Evolutionary conservation across 176 grass and related monocot genomes (phyloP).

Genomic region (Tuctoria greenei): DNA sequence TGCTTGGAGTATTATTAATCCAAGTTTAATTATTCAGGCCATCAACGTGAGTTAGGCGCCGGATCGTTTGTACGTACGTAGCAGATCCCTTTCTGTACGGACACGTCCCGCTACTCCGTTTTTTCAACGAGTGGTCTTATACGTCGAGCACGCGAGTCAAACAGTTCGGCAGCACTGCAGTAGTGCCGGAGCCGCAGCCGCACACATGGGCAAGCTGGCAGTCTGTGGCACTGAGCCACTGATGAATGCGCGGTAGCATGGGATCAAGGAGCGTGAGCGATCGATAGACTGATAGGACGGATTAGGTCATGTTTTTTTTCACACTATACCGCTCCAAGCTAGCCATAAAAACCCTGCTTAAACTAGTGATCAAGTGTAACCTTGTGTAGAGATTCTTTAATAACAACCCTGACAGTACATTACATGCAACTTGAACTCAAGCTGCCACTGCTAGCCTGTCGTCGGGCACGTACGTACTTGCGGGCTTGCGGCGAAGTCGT

Average conservation of each 20-base stretch:
- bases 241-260: background rate
- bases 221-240: too few relatives aligned
- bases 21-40: too few relatives aligned
- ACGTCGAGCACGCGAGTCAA: background rate
- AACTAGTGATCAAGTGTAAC: slow-evolving; percentile 5
- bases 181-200: background rate
- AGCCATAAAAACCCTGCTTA: background rate
- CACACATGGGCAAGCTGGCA: background rate
- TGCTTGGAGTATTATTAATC: too few relatives aligned
- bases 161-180: background rate
- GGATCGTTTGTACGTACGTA: too few relatives aligned
- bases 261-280: background rate
- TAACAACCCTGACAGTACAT: background rate
- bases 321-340: background rate
- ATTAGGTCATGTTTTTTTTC: background rate
- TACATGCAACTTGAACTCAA: background rate
- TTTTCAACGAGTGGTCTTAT: background rate
- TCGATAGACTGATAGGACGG: background rate
- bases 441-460: background rate
- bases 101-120: background rate
- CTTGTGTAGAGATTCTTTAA: background rate
- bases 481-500: slow-evolving; percentile 31
- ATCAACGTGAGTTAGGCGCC: too few relatives aligned
- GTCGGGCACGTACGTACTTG: background rate
- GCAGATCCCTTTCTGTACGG: too few relatives aligned